Conservation (phyloP, 495 filamentous ascomycete species). For the Zalerion maritima region DNA sequence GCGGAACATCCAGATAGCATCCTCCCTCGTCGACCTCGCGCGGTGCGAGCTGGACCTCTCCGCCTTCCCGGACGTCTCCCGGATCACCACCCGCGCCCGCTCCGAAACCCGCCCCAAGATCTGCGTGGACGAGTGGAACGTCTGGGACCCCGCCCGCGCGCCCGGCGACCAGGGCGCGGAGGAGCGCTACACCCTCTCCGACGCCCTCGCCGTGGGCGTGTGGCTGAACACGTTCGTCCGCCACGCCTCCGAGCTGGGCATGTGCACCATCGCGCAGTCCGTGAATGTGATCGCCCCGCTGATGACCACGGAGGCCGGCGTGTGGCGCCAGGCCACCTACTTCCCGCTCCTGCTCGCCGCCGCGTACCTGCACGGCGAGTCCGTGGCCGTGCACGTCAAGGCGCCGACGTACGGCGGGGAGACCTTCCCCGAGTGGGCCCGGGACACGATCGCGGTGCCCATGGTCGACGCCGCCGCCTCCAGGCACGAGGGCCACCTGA, state of each 20-base stretch:
- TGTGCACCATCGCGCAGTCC: constrained; percentile 50
- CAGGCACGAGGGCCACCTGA: constrained; percentile 36
- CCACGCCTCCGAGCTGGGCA: constrained; percentile 43
- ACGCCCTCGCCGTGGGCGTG: constrained; percentile 44
- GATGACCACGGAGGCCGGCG: constrained; percentile 40
- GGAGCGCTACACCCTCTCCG: constrained; percentile 44
- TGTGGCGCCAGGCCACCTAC: constrained; percentile 49
- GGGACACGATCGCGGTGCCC: constrained; percentile 34
- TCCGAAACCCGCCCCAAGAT: constrained; percentile 43
- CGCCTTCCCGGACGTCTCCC: constrained; percentile 9
- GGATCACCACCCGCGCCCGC: constrained; percentile 33
- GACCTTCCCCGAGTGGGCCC: constrained; percentile 38
- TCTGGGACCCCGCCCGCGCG: constrained; percentile 49
- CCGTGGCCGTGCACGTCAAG: constrained; percentile 36
- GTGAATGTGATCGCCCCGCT: constrained; percentile 52
- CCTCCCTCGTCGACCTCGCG: constrained; percentile 44
- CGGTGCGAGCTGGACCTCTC: constrained; percentile 39
- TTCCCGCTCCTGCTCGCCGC: constrained; percentile 47
- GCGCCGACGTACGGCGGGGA: constrained; percentile 37
- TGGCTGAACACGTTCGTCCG: constrained; percentile 51
- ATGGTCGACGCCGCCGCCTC: constrained; percentile 45
- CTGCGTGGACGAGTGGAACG: constrained; percentile 60
- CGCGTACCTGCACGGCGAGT: constrained; percentile 47
- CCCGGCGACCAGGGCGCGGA: constrained; percentile 41
- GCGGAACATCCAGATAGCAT: constrained; percentile 46